Base-by-base conservation (phyloP, 805 yeast genomes). In the Starmerella bombi region DNA sequence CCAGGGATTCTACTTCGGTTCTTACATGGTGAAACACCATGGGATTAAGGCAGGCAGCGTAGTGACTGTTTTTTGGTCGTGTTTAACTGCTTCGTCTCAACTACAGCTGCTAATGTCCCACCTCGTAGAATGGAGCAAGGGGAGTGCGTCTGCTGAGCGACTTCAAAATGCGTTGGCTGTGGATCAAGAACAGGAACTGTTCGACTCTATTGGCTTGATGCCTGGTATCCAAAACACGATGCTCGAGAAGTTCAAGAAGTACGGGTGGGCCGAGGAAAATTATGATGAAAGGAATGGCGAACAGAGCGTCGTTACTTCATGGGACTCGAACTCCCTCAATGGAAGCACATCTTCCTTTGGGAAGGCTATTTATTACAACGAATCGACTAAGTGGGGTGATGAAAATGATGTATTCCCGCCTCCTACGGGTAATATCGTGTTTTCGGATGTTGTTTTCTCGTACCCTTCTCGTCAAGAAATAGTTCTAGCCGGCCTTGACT, bases 1-100 rank as follows among this genome's bases (percentile, higher is more conserved):
- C 3, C 94, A 83, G 59, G 93, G 88, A 0, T 81, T 91, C 52
- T 85, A 93, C 83, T 88, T 79, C 61, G 99, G 97, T 1, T 71
- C 78, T 22, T 66, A 66, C 34, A 69, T 81, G 64, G 77, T 84
- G 3, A 58, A 60, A 27, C 58, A 60, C 4, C 72, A 74, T 0
- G 64, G 69, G 7, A 55, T 76, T 12, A 50, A 63, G 1, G 62
- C 83, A 2, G 78, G 81, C 10, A 69, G 74, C 30, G 82, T 88
- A 0, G 62, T 91, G 37, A 78, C 94, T 0, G 80, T 93, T 30
- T 84, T 91, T 51, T 75, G 83, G 49, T 71, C 94, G 9, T 83
- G 95, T 51, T 57, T 88, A 10, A 66, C 74, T 55, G 62, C 84
- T n/a, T 79, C 91, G 0, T 67, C 74, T 6, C 64, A 75, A 3